phyloP scores from a whole-genome alignment of 106 monocot genomes.

The Hemerocallis citrina region DNA sequence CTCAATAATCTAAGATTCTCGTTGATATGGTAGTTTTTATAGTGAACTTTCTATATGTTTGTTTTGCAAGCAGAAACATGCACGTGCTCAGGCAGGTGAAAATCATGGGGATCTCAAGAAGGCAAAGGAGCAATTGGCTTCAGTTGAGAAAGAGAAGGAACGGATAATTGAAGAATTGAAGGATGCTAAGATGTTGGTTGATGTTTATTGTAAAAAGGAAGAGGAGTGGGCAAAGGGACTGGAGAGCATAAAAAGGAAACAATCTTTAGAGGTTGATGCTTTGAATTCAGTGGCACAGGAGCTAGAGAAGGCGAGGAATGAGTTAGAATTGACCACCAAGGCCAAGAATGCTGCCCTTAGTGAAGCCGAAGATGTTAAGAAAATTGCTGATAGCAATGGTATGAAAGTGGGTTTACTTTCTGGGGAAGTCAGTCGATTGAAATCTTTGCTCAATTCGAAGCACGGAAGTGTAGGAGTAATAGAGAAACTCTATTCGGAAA shows the following conservation, averaged over 20 bases:
- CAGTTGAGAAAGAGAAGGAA: constrained; percentile 44
- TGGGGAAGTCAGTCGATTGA: constrained; percentile 42
- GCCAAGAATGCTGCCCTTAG: constrained; percentile 46
- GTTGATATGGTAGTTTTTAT: background rate
- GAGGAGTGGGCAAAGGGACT: background rate
- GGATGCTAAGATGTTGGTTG: constrained; percentile 33
- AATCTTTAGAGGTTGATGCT: constrained; percentile 35
- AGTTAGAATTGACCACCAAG: constrained; percentile 44
- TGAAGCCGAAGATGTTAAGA: constrained; percentile 25
- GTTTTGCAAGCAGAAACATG: constrained; percentile 16
- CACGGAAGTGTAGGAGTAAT: constrained; percentile 23
- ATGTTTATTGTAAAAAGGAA: constrained; percentile 10
- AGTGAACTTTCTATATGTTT: background rate
- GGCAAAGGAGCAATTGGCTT: constrained; percentile 55
- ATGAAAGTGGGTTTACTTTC: constrained; percentile 51
- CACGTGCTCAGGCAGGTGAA: background rate
- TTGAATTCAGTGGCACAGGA: constrained; percentile 43
- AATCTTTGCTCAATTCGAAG: constrained; percentile 34
- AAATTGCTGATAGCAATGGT: constrained; percentile 24
- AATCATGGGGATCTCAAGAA: constrained; percentile 69
- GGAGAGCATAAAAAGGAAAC: constrained; percentile 24
- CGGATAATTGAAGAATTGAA: constrained; percentile 48
- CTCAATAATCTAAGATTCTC: background rate
- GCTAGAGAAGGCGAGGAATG: constrained; percentile 38
- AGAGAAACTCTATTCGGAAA: constrained; percentile 30